Base-by-base conservation (phyloP, 345 rosid species). In the Iberis pinnata region DNA sequence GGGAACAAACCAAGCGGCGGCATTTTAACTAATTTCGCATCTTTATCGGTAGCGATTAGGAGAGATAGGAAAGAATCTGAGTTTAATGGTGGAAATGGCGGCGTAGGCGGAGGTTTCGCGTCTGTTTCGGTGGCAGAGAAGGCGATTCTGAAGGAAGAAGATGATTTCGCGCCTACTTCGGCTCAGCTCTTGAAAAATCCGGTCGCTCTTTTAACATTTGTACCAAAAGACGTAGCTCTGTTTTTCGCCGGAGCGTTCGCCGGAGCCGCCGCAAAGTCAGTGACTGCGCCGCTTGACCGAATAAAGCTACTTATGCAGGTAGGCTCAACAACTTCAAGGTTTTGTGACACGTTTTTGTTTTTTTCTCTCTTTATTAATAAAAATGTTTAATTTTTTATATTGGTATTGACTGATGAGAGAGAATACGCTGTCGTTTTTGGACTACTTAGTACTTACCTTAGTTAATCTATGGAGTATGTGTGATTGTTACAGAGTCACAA, bases 241-340 rank as follows among this genome's bases (percentile, higher is more conserved):
- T 88, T 88, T 55, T 61, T 70, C 9, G 97, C 97, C 49, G 97
- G 86, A 17, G 97, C 97, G 10, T 49, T 78, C 32, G 77, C 95
- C 39, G 97, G 97, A 53, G 92, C 92, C 43, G 92, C 88, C 17
- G 97, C 97, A 1, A 88, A 88, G 72, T 69, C 86, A 22, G 86
- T 77, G 58, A 88, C 97, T 17, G 97, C 97, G 57, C 97, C 97
- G 39, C 97, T 88, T 46, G 97, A 88, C 78, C 97, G 95, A 9
- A 64, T 88, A 38, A 88, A 88, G 76, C 81, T 88, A 25, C 95
- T 88, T 43, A 80, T 88, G 90, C 96, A 84, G 90, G 96, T 87
- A 33, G 13, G 14, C 65, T 63, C 69, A 58, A 58, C 69, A 44
- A 70, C 69, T 57, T 67, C 42, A 22, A 43, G 49, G 64, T 70